A percentile compares a stretch with the other conserved stretches of the same genome.
Conservation (phyloP, 1,284 basidiomycete genomes). For the Boletus semigastroideus region DNA sequence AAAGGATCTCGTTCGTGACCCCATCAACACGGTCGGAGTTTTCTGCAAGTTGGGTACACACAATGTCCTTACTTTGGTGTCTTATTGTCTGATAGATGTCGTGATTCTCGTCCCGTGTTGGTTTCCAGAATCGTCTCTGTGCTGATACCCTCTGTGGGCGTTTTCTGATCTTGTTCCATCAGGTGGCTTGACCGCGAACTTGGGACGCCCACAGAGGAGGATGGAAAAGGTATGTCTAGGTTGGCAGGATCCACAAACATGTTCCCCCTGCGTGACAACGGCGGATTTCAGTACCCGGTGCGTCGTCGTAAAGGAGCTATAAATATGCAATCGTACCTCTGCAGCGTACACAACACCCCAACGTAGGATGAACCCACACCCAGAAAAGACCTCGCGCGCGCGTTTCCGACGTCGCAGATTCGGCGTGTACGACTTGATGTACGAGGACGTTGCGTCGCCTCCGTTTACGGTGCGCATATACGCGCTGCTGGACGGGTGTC, state of each 20-base stretch:
- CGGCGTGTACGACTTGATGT: constrained; percentile 25
- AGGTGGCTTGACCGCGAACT: not conserved
- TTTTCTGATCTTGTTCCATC: constrained; percentile 6
- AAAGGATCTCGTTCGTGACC: too few species aligned
- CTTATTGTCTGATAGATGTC: too few species aligned
- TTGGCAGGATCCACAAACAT: not conserved
- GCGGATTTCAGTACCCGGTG: constrained; percentile 5
- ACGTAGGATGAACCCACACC: not conserved
- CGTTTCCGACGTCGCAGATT: constrained; percentile 11
- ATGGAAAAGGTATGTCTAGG: not conserved
- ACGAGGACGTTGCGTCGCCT: constrained; percentile 15
- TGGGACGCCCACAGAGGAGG: constrained; percentile 12
- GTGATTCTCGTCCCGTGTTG: too few species aligned
- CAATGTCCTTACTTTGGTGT: too few species aligned
- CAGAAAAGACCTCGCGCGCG: not conserved
- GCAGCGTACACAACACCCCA: not conserved
- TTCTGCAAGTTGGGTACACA: too few species aligned
- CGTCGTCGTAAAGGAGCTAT: constrained; percentile 10
- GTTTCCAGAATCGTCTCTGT: too few species aligned
- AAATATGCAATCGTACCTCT: constrained; percentile 11
- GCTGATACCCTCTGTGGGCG: constrained; percentile 3
- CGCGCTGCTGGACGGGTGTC: constrained; percentile 1
- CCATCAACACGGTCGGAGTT: too few species aligned
- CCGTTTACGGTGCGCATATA: not conserved
- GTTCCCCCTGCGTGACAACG: not conserved